Percentiles rank a stretch among this genome's conserved stretches.
Evolutionary conservation across 139 green algal genomes (phyloP).

Genomic region (Edaphochlamys debaryana): DNA sequence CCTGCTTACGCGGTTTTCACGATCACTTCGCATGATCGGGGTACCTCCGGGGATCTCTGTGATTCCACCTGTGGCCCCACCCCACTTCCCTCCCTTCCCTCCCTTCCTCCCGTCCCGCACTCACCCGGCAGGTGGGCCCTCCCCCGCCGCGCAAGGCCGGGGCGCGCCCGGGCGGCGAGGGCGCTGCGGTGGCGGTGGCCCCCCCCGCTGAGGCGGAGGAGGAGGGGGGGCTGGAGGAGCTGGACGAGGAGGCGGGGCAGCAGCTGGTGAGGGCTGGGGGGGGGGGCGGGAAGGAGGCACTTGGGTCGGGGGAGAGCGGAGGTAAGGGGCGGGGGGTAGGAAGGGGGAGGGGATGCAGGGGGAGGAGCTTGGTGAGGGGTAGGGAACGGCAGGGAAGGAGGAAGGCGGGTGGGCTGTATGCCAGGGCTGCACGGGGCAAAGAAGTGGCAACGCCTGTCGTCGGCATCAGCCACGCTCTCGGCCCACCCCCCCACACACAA

Average conservation of each 20-base stretch:
- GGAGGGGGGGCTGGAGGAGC: slow-evolving; percentile 7
- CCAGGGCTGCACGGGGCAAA: too few relatives aligned
- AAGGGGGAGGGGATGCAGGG: too few relatives aligned
- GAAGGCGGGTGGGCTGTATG: too few relatives aligned
- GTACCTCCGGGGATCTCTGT: too few relatives aligned
- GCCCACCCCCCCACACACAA: neutral
- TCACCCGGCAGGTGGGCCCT: slow-evolving; percentile 26
- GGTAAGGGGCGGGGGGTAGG: too few relatives aligned
- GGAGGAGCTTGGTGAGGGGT: too few relatives aligned
- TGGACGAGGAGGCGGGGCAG: slow-evolving; percentile 45
- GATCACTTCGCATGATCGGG: too few relatives aligned
- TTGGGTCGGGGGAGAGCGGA: too few relatives aligned
- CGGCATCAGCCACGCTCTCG: neutral
- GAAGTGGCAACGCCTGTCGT: neutral
- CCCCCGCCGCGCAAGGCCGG: slow-evolving; percentile 12
- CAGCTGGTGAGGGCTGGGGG: slow-evolving; percentile 40
- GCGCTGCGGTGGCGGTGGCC: neutral
- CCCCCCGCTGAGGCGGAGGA: neutral
- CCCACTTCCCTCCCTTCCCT: too few relatives aligned
- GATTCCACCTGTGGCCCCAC: neutral
- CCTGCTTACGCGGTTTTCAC: too few relatives aligned
- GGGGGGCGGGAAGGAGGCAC: too few relatives aligned
- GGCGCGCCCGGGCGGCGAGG: neutral
- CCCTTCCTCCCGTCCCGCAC: neutral
- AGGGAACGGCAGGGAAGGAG: too few relatives aligned